Evolutionary conservation across 176 grass and related monocot species (phyloP), one percentile per base, ranked within the genome.

Genomic region (Cocos nucifera): DNA sequence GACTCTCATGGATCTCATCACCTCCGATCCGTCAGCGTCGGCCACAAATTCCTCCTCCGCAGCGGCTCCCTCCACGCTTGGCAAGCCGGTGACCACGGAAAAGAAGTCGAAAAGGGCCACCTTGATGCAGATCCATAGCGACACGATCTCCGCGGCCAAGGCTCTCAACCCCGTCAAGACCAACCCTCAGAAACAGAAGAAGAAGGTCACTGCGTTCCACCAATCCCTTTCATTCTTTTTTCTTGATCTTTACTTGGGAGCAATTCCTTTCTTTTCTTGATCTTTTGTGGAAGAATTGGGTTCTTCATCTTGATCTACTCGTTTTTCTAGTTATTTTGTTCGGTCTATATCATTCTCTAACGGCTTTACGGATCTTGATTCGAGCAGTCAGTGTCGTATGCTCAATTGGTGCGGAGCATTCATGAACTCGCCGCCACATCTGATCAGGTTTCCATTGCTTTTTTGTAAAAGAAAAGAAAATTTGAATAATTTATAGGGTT

Each of bases 1-100:
- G 32, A 92, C 87, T 66, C 76, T 92, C 63, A 98, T 98, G 93
- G 93, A 98, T 78, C 88, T 98, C 73, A 98, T 98, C 79, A 89
- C 84, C 49, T 92, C 87, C 74, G 88, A 98, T 88, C 93, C 85
- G 19, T 57, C 71, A 48, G 68, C 84, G 15, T 71, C 67, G 23
- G 44, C 70, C 3, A 57, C 77, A 55, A 57, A 60, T 5, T 14
- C 75, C 16, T 70, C 77, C 7, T 71, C 85, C 29, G 66, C 23
- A 20, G 58, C 71, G 1, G 59, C n/a, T 4, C 50, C 69, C 24
- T 66, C 76, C 22, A 64, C 71, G 22, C 67, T 83, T 20, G 92
- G 78, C 26, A 97, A 79, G 73, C 83, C 83, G 25, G 67, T 60
- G 16, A 9, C 83, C 35, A 78, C 73, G 35, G 87, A 98, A 78